Base-by-base conservation (phyloP, 768 basidiomycete species). In the Russula foetens region DNA sequence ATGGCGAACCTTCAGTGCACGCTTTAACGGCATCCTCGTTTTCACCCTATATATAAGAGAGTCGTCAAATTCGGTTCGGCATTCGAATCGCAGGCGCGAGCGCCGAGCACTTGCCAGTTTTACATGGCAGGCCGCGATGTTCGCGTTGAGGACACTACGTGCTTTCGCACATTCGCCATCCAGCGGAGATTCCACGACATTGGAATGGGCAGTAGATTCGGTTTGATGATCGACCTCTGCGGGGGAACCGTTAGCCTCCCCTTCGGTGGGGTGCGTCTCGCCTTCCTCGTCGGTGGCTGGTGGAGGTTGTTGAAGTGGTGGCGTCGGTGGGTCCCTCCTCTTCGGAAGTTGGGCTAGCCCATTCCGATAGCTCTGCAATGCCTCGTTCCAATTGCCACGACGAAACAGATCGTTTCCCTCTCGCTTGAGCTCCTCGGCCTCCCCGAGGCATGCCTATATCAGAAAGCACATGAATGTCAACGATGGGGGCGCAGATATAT, bases 91-190 rank as follows among this genome's bases (percentile, higher is more conserved):
- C 24, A 8, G 15, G 1, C 9, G 23, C 11, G 56, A 19, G 31
- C 54, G 9, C 21, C n/a, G 24, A 38, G 21, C 23, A 67, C 85
- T 69, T 67, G 90, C 92, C 72, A 90, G 72, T 68, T 91, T 90
- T 6, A 90, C 78, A 69, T 85, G 77, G 67, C 92, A 95, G 53
- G 93, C 94, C 0, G 81, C 93, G 41, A 96, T 84, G 69, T 98
- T 98, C n/a, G 88, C 86, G 69, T 89, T 81, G 65, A 95, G 70
- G 17, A 90, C 77, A 31, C 92, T 84, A 55, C 90, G 80, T 26
- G 80, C 76, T 67, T 84, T 84, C 14, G 76, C 74, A 63, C 77
- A 81, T 53, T 83, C 76, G 39, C 65, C 44, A 39, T 83, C 77
- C n/a, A 79, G 60, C 33, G 71, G 73, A 15, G 70, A 38, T 23